These are phyloP conservation scores for Phylloporus arenicola DNA, from an alignment of 768 basidiomycete genomes.

Conservation along the genomic window DNA sequence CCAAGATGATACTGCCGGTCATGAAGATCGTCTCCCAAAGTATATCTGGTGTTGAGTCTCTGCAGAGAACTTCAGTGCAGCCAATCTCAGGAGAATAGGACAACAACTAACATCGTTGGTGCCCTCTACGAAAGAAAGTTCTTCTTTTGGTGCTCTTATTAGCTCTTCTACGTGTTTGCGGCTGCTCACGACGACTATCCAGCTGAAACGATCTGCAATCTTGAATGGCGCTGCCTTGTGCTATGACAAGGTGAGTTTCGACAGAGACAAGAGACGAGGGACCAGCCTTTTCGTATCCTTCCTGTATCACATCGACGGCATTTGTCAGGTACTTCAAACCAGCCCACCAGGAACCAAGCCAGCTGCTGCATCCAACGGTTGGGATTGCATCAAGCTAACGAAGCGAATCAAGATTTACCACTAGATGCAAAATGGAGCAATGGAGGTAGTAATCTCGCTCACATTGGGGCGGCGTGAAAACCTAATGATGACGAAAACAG, in stretches of 20 bases:
- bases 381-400: conserved; percentile 28
- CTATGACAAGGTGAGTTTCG: conserved; percentile 7
- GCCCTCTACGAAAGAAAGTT: conserved; percentile 20
- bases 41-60: conserved; percentile 35
- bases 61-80: conserved; percentile 11
- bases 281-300: conserved; percentile 28
- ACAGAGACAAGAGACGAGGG: background rate
- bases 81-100: background rate
- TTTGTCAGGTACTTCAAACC: conserved; percentile 16
- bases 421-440: background rate
- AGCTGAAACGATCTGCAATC: conserved; percentile 23
- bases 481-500: background rate
- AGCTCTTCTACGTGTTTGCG: conserved; percentile 34
- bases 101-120: conserved; percentile 29
- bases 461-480: background rate
- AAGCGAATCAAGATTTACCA: background rate
- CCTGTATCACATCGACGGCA: conserved; percentile 20
- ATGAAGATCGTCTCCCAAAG: conserved; percentile 29
- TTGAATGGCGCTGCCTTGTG: conserved; percentile 27
- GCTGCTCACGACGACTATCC: conserved; percentile 36
- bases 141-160: conserved; percentile 34
- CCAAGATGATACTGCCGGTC: conserved; percentile 25
- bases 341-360: conserved; percentile 26
- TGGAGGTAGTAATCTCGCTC: background rate
- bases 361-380: conserved; percentile 20